Conservation (phyloP, 495 filamentous ascomycete genomes). For the Aspergillus ellipticus region DNA sequence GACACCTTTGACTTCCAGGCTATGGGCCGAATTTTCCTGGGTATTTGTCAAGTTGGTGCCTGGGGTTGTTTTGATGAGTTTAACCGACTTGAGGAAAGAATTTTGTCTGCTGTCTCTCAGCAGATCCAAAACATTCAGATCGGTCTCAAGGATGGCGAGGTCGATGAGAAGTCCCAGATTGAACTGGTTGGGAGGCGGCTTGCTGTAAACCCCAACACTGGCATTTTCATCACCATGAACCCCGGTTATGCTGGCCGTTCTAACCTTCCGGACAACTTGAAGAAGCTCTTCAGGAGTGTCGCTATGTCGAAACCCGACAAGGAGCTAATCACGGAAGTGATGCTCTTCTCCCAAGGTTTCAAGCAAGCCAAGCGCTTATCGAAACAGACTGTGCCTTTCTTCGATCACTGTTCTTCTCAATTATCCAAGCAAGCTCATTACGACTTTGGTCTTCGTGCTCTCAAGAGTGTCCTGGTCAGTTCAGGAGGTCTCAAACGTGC, state of each 20-base stretch:
- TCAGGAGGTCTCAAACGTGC: conserved; percentile 93
- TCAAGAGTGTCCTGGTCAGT: conserved; percentile 97
- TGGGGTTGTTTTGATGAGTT: conserved; percentile 99
- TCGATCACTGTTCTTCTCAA: conserved; percentile 75
- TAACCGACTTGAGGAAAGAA: conserved; percentile 95
- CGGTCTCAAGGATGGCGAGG: conserved; percentile 75
- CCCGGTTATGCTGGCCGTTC: conserved; percentile 97
- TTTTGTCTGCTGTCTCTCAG: conserved; percentile 95
- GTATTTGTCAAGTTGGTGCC: conserved; percentile 97
- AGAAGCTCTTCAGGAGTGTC: conserved; percentile 98
- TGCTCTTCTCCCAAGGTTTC: conserved; percentile 99
- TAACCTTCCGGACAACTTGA: conserved; percentile 96
- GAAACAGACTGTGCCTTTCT: conserved; percentile 94
- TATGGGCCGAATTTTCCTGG: conserved; percentile 98
- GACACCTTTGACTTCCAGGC: conserved; percentile 99
- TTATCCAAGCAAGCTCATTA: conserved; percentile 98
- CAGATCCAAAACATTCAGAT: conserved; percentile 99
- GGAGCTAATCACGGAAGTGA: conserved; percentile 97
- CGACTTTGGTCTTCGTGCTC: conserved; percentile 92
- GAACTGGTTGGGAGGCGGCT: conserved; percentile 89
- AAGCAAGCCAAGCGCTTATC: conserved; percentile 89
- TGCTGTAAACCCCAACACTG: conserved; percentile 82
- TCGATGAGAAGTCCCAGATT: conserved; percentile 78
- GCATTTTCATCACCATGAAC: conserved; percentile 99
- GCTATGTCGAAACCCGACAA: conserved; percentile 99